These are phyloP conservation scores for Neurospora intermedia DNA, from an alignment of 495 filamentous ascomycete species.

Conservation along the genomic window DNA sequence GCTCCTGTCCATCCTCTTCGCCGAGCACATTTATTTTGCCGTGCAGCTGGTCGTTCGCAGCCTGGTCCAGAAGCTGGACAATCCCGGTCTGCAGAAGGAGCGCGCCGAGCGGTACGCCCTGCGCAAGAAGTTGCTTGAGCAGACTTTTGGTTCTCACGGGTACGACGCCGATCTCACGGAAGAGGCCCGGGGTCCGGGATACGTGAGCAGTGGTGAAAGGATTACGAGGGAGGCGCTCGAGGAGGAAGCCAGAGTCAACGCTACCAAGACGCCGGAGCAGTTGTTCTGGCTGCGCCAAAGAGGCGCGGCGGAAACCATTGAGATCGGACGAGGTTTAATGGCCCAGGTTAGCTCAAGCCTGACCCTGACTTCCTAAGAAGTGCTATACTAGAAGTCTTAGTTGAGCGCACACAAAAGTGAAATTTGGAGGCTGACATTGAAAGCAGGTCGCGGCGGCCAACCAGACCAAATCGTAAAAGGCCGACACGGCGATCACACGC, in stretches of 20 bases:
- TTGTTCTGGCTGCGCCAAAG: conserved; percentile 35
- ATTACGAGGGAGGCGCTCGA: conserved; percentile 38
- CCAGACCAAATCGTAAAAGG: conserved; percentile 8
- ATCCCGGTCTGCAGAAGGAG: conserved; percentile 73
- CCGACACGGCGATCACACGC: not conserved
- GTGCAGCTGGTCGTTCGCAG: conserved; percentile 58
- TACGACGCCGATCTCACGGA: conserved; percentile 16
- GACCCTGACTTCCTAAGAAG: not conserved
- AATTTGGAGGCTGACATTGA: not conserved
- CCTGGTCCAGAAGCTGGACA: conserved; percentile 70
- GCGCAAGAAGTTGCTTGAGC: conserved; percentile 61
- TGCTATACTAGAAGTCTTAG: not conserved
- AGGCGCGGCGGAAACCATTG: conserved; percentile 27
- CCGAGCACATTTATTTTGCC: conserved; percentile 76
- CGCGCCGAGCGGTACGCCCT: conserved; percentile 61
- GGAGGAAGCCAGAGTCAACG: conserved; percentile 56
- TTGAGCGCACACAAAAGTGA: not conserved
- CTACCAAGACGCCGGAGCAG: conserved; percentile 46
- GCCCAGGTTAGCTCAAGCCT: conserved; percentile 7
- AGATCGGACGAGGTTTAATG: conserved; percentile 24
- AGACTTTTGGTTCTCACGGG: conserved; percentile 27
- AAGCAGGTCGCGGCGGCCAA: conserved; percentile 6
- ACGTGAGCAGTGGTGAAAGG: conserved; percentile 31
- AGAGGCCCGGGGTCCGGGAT: conserved; percentile 14
- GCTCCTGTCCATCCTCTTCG: conserved; percentile 72